A percentile compares a stretch with the other conserved stretches of the same genome.
phyloP scores from a whole-genome alignment of 148 eudicot genomes.

The Heliamphora exappendiculata region DNA sequence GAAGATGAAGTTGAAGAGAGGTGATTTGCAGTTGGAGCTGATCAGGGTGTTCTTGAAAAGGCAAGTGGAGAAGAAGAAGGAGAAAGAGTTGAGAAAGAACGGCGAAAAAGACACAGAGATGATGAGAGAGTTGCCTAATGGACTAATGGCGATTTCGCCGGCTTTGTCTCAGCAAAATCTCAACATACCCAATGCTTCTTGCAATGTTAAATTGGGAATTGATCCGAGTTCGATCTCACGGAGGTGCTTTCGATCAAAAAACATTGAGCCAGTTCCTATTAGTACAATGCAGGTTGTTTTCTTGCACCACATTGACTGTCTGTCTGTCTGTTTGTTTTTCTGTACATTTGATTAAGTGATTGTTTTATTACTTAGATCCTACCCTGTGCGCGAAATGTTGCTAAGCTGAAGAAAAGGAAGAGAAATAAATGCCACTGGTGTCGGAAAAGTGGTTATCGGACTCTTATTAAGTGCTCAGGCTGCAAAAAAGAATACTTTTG shows the following conservation, averaged over 20 bases:
- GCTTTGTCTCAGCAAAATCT: constrained; percentile 28
- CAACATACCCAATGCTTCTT: constrained; percentile 33
- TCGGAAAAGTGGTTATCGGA: constrained; percentile 29
- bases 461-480: constrained; percentile 48
- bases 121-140: constrained; percentile 64
- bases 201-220: constrained; percentile 61
- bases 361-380: constrained; percentile 33
- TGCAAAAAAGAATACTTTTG: constrained; percentile 75
- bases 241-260: constrained; percentile 75
- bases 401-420: constrained; percentile 30
- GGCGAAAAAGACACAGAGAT: constrained; percentile 20
- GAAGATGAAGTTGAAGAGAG: constrained; percentile 54
- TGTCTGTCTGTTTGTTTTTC: neutral
- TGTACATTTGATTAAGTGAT: constrained; percentile 7
- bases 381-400: constrained; percentile 39
- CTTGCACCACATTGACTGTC: neutral
- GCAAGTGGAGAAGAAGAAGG: constrained; percentile 67
- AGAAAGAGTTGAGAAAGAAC: constrained; percentile 25
- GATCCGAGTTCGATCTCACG: constrained; percentile 18
- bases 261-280: constrained; percentile 65
- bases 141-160: constrained; percentile 64
- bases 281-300: constrained; percentile 62
- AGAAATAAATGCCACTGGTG: constrained; percentile 91
- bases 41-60: constrained; percentile 62
- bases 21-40: constrained; percentile 58